Conservation (phyloP, 768 basidiomycete genomes). For the Stropharia rugosoannulata region DNA sequence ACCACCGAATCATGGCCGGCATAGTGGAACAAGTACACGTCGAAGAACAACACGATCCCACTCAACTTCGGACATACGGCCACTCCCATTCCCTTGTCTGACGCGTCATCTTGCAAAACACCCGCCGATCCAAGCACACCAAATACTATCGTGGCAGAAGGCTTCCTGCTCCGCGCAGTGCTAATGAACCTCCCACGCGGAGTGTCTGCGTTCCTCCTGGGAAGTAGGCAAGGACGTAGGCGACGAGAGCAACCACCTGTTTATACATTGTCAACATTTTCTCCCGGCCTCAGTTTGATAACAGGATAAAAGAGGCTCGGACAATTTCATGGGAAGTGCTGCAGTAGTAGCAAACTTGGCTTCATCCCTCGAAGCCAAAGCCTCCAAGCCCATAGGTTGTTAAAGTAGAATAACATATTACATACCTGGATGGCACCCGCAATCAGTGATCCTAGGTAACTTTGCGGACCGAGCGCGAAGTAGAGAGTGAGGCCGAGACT, state of each 20-base stretch:
- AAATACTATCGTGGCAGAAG: slow-evolving; percentile 69
- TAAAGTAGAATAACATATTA: not conserved
- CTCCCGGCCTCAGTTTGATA: too few species aligned
- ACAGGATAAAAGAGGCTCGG: too few species aligned
- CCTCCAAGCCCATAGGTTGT: too few species aligned
- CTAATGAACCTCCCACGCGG: slow-evolving; percentile 76
- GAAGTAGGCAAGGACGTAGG: slow-evolving; percentile 94
- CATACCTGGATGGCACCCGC: slow-evolving; percentile 79
- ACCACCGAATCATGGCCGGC: too few species aligned
- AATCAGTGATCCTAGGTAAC: slow-evolving; percentile 84
- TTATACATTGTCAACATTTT: not conserved
- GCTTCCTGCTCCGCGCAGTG: slow-evolving; percentile 80
- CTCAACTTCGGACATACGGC: too few species aligned
- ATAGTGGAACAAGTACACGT: too few species aligned
- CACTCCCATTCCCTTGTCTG: too few species aligned
- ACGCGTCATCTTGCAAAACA: too few species aligned
- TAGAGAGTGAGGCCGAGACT: slow-evolving; percentile 88
- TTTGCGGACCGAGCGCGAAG: slow-evolving; percentile 82
- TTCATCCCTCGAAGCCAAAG: too few species aligned
- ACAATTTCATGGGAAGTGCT: too few species aligned
- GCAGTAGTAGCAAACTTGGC: too few species aligned
- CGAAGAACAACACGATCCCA: too few species aligned
- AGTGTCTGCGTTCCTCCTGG: slow-evolving; percentile 86
- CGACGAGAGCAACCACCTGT: slow-evolving; percentile 78
- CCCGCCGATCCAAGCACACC: not conserved